Percentiles rank a stretch among this genome's conserved stretches.
These are phyloP conservation scores for Yamadazyma taylorii DNA, from an alignment of 1,139 yeast species.

Conservation along the genomic window DNA sequence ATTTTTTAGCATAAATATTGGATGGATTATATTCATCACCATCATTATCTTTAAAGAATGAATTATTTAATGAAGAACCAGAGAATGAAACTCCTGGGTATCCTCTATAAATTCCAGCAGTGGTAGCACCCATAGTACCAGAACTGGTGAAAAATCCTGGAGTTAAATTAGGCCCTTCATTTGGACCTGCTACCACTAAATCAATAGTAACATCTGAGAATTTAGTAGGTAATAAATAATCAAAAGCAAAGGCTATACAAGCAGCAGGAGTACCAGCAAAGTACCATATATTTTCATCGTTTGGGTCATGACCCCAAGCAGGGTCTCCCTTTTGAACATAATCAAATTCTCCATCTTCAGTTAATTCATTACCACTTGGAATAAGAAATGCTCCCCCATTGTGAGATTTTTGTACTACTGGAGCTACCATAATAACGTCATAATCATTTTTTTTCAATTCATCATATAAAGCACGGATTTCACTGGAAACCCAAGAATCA, in stretches of 20 bases:
- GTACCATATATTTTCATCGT: conserved; percentile 45
- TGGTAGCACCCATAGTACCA: conserved; percentile 48
- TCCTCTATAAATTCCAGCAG: conserved; percentile 43
- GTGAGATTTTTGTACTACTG: conserved; percentile 32
- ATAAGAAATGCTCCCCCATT: conserved; percentile 30
- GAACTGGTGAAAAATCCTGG: conserved; percentile 38
- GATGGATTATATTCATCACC: conserved; percentile 31
- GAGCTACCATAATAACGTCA: conserved; percentile 34
- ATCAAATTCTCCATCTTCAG: conserved; percentile 36
- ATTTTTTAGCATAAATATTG: conserved; percentile 41
- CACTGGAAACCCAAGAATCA: conserved; percentile 33
- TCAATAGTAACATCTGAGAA: conserved; percentile 36
- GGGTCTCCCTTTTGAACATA: conserved; percentile 41
- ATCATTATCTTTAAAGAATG: conserved; percentile 42
- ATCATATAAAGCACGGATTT: conserved; percentile 33
- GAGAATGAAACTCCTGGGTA: conserved; percentile 28
- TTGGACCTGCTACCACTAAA: conserved; percentile 46
- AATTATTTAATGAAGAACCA: conserved; percentile 38
- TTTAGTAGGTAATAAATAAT: conserved; percentile 36
- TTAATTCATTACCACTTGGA: conserved; percentile 20
- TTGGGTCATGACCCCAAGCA: conserved; percentile 37
- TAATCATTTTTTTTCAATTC: conserved; percentile 29
- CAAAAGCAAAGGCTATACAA: conserved; percentile 42
- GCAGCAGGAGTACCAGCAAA: conserved; percentile 48
- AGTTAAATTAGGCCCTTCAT: conserved; percentile 44